A percentile compares a stretch with the other conserved stretches of the same genome.
Conservation (phyloP, 1,284 basidiomycete genomes). For the Flammula alnicola region DNA sequence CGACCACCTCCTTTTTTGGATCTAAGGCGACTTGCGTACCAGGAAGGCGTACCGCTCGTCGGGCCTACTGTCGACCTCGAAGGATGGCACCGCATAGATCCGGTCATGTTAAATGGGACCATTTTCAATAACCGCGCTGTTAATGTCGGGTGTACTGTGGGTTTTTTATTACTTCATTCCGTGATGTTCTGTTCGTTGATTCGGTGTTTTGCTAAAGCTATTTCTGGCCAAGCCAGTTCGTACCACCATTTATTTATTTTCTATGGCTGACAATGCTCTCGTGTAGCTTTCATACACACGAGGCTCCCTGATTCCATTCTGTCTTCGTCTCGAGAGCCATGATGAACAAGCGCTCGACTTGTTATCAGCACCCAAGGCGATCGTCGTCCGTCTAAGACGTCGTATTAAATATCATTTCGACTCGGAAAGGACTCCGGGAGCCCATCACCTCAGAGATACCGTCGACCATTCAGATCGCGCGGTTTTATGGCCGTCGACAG, state of each 20-base stretch:
- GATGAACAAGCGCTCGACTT: constrained; percentile 16
- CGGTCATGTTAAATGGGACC: constrained; percentile 41
- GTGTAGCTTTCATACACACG: constrained; percentile 22
- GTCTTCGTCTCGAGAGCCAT: constrained; percentile 30
- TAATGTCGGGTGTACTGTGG: constrained; percentile 8
- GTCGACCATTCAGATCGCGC: constrained; percentile 36
- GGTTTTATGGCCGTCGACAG: constrained; percentile 37
- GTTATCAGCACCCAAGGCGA: constrained; percentile 8
- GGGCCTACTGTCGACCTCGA: constrained; percentile 49
- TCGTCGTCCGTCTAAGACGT: constrained; percentile 9
- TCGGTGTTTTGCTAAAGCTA: not conserved
- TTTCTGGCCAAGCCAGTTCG: constrained; percentile 9
- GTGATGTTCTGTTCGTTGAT: not conserved
- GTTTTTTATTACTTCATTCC: not conserved
- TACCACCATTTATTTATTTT: not conserved
- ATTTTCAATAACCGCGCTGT: constrained; percentile 45
- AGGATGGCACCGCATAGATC: constrained; percentile 48
- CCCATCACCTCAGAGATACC: constrained; percentile 30
- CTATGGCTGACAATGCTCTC: not conserved
- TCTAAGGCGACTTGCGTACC: constrained; percentile 47
- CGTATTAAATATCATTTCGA: constrained; percentile 30
- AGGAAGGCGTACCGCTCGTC: constrained; percentile 39
- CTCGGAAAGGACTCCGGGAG: constrained; percentile 23
- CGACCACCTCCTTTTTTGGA: constrained; percentile 33
- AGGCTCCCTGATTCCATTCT: constrained; percentile 37